phyloP scores from a whole-genome alignment of 1,284 basidiomycete genomes.

The Austroboletus niveus region DNA sequence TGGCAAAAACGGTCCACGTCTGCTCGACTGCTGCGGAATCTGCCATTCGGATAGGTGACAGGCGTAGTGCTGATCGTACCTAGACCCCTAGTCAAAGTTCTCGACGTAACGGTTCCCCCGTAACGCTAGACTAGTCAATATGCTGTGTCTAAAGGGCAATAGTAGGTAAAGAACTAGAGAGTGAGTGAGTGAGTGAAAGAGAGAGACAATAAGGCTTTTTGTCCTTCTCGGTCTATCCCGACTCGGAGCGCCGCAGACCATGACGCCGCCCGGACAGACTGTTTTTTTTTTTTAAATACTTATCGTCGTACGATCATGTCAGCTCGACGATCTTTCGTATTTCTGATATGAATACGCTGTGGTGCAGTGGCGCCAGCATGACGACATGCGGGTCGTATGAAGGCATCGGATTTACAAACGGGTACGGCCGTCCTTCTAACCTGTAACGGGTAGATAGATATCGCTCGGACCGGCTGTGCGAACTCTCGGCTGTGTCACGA shows the following conservation, averaged over 20 bases:
- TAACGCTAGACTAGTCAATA: not conserved
- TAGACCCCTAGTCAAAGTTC: not conserved
- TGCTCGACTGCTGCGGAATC: not conserved
- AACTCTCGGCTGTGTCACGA: not conserved
- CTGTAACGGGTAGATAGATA: not conserved
- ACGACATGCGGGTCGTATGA: not conserved
- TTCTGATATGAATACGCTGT: not conserved
- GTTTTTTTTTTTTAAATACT: not conserved
- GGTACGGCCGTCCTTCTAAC: not conserved
- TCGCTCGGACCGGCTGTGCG: not conserved
- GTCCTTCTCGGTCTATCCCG: not conserved
- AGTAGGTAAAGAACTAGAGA: too few relatives aligned
- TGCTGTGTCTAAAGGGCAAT: not conserved
- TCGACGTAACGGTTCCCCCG: not conserved
- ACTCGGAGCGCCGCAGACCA: not conserved
- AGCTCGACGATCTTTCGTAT: not conserved
- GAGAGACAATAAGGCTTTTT: slow-evolving; percentile 8
- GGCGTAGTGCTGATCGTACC: not conserved
- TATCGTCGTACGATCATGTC: not conserved
- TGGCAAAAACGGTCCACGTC: slow-evolving; percentile 9
- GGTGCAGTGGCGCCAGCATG: not conserved
- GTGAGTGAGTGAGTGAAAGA: too few relatives aligned
- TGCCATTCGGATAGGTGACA: not conserved
- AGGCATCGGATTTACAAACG: not conserved
- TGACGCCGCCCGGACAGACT: too few relatives aligned